phyloP scores from a whole-genome alignment of 2,329 filamentous ascomycete genomes.

The Neonectria neomacrospora region DNA sequence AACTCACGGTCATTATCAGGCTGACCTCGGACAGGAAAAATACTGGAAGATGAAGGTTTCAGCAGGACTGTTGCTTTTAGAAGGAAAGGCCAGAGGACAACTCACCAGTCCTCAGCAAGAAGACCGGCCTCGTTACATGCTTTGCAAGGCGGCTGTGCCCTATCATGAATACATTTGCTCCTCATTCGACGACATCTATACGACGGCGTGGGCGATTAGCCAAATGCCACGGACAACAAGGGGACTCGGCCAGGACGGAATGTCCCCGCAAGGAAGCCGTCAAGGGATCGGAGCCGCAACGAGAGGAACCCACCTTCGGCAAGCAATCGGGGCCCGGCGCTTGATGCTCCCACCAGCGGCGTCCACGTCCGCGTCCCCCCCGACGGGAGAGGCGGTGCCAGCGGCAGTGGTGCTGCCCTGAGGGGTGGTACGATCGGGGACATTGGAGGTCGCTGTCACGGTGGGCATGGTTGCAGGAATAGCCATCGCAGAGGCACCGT shows the following conservation, averaged over 20 bases:
- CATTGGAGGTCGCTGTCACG: slow-evolving; percentile 7
- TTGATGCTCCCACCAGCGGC: slow-evolving; percentile 50
- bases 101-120: slow-evolving; percentile 61
- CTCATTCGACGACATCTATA: slow-evolving; percentile 65
- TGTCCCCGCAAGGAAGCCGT: slow-evolving; percentile 3
- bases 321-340: slow-evolving; percentile 63
- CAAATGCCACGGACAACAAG: slow-evolving; percentile 1
- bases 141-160: slow-evolving; percentile 60
- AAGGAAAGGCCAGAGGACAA: slow-evolving; percentile 10
- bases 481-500: slow-evolving; percentile 21
- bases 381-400: slow-evolving; percentile 10
- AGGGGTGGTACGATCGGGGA: slow-evolving; percentile 14
- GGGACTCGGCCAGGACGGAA: neutral
- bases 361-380: slow-evolving; percentile 18
- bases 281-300: slow-evolving; percentile 10
- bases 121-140: slow-evolving; percentile 63
- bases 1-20: slow-evolving; percentile 66
- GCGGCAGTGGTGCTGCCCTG: slow-evolving; percentile 10
- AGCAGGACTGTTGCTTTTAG: slow-evolving; percentile 4
- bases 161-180: slow-evolving; percentile 66
- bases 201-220: slow-evolving; percentile 7
- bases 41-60: slow-evolving; percentile 47
- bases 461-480: slow-evolving; percentile 15
- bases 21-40: slow-evolving; percentile 64
- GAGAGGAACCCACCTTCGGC: slow-evolving; percentile 57